These are phyloP conservation scores for Silene latifolia DNA, from an alignment of 148 eudicot genomes.

Conservation along the genomic window DNA sequence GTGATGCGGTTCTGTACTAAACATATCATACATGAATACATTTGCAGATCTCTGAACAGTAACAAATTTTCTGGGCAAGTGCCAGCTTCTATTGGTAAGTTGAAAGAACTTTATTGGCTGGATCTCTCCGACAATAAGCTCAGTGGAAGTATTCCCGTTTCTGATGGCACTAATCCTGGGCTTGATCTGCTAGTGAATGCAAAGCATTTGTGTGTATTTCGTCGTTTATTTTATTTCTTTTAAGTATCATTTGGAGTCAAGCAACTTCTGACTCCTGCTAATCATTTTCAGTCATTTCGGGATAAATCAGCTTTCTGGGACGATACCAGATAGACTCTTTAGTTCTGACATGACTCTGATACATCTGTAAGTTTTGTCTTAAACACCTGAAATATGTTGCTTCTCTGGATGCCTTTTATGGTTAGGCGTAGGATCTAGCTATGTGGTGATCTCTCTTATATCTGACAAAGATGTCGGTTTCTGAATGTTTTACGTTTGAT, in stretches of 20 bases:
- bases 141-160: constrained; percentile 66
- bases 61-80: constrained; percentile 63
- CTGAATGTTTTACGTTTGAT: no score
- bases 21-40: neutral
- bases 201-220: constrained; percentile 65
- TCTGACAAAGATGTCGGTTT: no score
- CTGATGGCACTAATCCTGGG: constrained; percentile 48
- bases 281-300: constrained; percentile 45
- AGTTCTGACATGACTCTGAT: neutral
- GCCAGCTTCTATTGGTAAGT: constrained; percentile 63
- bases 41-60: constrained; percentile 62
- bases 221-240: neutral
- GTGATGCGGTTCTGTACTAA: neutral
- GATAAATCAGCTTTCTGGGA: neutral
- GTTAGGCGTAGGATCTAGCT: no score
- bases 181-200: constrained; percentile 55
- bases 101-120: constrained; percentile 57
- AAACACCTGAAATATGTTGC: no score
- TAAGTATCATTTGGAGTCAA: neutral
- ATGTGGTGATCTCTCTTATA: no score
- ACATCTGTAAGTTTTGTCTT: neutral
- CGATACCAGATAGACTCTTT: neutral
- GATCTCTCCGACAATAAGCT: constrained; percentile 74
- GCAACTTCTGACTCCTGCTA: constrained; percentile 8
- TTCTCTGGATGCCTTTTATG: no score